Conservation (phyloP, 23 red algal species). For the Gracilaria caudata region DNA sequence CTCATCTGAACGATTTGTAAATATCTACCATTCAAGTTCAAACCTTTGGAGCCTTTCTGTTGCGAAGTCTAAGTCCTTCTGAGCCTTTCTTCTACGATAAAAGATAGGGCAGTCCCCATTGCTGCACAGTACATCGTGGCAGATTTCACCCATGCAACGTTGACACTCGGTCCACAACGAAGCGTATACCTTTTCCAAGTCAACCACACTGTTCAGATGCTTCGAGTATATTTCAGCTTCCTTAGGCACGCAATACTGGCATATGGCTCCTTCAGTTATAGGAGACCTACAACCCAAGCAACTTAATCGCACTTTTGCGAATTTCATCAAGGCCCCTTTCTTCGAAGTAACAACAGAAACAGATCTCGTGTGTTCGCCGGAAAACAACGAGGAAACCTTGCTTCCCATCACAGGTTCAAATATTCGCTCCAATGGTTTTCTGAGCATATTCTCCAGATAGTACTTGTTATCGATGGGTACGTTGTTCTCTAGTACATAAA, state of each 20-base stretch:
- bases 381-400: slow-evolving; percentile 75
- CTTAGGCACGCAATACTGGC: slow-evolving; percentile 74
- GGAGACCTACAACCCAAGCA: slow-evolving; percentile 89
- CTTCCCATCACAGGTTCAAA: slow-evolving; percentile 80
- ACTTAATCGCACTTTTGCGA: slow-evolving; percentile 75
- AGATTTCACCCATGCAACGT: slow-evolving; percentile 94
- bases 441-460: slow-evolving; percentile 99
- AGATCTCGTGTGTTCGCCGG: slow-evolving; percentile 90
- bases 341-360: slow-evolving; percentile 84
- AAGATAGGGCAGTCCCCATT: slow-evolving; percentile 99
- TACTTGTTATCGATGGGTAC: slow-evolving; percentile 94
- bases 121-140: slow-evolving; percentile 97
- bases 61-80: slow-evolving; percentile 87
- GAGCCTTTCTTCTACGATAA: slow-evolving; percentile 90
- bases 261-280: slow-evolving; percentile 76
- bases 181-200: slow-evolving; percentile 74
- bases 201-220: slow-evolving; percentile 37
- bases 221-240: slow-evolving; percentile 77
- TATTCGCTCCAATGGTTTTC: slow-evolving; percentile 97
- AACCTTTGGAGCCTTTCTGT: slow-evolving; percentile 81
- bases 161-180: slow-evolving; percentile 99
- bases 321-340: slow-evolving; percentile 91
- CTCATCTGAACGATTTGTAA: slow-evolving; percentile 4
- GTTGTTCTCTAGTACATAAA: slow-evolving; percentile 90
- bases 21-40: slow-evolving; percentile 79